phyloP scores from a whole-genome alignment of 2,329 filamentous ascomycete species.

The Lizonia empirigonia region DNA sequence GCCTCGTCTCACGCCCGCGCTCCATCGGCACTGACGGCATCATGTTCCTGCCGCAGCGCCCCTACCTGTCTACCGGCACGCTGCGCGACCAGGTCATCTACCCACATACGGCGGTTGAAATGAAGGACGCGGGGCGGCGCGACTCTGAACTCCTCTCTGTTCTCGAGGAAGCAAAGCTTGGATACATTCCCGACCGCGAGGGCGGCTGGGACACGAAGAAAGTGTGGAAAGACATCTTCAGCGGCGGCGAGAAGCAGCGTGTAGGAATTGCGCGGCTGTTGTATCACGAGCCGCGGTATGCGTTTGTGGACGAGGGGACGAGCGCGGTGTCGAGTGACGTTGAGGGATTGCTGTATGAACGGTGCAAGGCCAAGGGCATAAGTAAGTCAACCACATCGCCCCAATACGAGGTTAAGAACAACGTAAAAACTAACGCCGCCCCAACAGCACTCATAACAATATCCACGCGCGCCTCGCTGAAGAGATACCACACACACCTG shows the following conservation, averaged over 20 bases:
- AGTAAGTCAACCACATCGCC: slow-evolving; percentile 64
- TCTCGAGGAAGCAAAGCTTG: slow-evolving; percentile 81
- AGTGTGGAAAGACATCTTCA: slow-evolving; percentile 98
- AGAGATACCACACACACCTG: slow-evolving; percentile 94
- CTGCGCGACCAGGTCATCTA: slow-evolving; percentile 98
- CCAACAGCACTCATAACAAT: slow-evolving; percentile 83
- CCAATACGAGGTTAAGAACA: no score
- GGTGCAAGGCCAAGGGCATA: slow-evolving; percentile 89
- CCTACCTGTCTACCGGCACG: slow-evolving; percentile 90
- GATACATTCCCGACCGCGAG: slow-evolving; percentile 88
- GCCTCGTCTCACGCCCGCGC: slow-evolving; percentile 86
- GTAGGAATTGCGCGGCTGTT: slow-evolving; percentile 88
- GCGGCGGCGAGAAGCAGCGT: slow-evolving; percentile 94
- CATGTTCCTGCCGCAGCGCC: slow-evolving; percentile 96
- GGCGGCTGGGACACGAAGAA: slow-evolving; percentile 97
- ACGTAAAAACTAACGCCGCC: not conserved
- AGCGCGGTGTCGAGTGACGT: slow-evolving; percentile 94
- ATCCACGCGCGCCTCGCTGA: slow-evolving; percentile 89
- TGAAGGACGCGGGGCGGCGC: slow-evolving; percentile 78
- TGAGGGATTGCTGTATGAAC: slow-evolving; percentile 90
- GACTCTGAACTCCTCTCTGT: slow-evolving; percentile 79
- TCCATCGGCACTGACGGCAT: slow-evolving; percentile 83
- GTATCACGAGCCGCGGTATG: slow-evolving; percentile 94
- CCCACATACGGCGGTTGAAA: slow-evolving; percentile 91
- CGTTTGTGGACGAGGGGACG: slow-evolving; percentile 93